These are phyloP conservation scores for Scheffersomyces parashehatae DNA, from an alignment of 1,139 yeast species.

Conservation along the genomic window DNA sequence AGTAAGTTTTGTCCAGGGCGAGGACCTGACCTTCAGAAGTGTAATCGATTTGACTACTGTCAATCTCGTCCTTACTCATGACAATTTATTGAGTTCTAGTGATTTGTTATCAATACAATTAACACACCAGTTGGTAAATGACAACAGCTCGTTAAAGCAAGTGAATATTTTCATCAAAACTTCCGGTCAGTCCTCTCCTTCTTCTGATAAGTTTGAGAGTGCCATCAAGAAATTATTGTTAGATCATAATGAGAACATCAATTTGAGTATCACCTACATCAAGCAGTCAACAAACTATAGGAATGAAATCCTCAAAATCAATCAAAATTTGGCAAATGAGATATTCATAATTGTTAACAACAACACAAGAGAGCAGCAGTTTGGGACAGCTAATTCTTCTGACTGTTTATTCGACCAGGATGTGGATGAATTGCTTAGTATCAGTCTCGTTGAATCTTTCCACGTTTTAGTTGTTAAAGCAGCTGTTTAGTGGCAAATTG, in stretches of 20 bases:
- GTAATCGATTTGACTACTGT: conserved; percentile 19
- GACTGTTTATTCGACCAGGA: conserved; percentile 15
- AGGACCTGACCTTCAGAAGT: conserved; percentile 8
- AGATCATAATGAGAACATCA: conserved; percentile 10
- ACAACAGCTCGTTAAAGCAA: conserved; percentile 5
- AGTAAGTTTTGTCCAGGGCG: background rate
- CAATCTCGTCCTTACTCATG: conserved; percentile 30
- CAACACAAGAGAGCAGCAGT: conserved; percentile 1
- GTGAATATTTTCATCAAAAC: conserved; percentile 26
- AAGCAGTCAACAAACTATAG: conserved; percentile 10
- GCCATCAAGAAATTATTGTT: conserved; percentile 20
- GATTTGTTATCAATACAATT: conserved; percentile 34
- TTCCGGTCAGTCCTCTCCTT: conserved; percentile 4
- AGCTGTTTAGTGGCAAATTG: conserved; percentile 3
- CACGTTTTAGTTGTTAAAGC: conserved; percentile 28
- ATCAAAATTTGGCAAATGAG: conserved; percentile 16
- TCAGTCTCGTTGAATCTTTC: conserved; percentile 23
- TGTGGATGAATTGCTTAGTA: conserved; percentile 17
- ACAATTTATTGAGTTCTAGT: conserved; percentile 33
- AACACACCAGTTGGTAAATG: conserved; percentile 19
- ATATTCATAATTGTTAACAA: conserved; percentile 28
- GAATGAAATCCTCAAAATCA: conserved; percentile 14
- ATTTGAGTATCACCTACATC: conserved; percentile 14
- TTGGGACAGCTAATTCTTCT: conserved; percentile 8
- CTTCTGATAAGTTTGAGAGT: conserved; percentile 21